Conservation (phyloP, 352 stramenopile genomes). For the Achlya hypogyna region DNA sequence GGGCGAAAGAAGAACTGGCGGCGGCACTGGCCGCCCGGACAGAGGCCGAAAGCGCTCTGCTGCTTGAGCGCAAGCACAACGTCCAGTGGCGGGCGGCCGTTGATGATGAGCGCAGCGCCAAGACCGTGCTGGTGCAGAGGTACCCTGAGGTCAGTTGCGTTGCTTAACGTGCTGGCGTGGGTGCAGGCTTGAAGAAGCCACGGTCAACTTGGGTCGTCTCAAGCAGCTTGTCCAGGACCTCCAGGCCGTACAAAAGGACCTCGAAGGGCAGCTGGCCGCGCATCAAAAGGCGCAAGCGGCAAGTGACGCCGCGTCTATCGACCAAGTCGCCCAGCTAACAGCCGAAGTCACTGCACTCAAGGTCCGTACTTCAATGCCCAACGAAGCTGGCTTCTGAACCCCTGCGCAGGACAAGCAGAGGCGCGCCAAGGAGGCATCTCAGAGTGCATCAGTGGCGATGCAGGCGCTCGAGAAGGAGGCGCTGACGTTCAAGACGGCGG, state of each 20-base stretch:
- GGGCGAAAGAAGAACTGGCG: not conserved
- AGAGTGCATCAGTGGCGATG: not conserved
- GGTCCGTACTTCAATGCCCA: slow-evolving; percentile 7
- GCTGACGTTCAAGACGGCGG: not conserved
- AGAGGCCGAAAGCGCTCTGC: not conserved
- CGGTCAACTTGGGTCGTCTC: slow-evolving; percentile 2
- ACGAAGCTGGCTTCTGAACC: not conserved
- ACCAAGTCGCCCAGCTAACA: not conserved
- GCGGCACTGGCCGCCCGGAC: not conserved
- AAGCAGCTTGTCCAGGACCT: not conserved
- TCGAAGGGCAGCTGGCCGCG: not conserved
- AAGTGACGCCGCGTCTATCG: too few relatives aligned
- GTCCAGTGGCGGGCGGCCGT: not conserved
- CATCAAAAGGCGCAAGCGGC: not conserved
- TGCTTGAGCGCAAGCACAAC: not conserved
- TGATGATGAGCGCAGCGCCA: not conserved
- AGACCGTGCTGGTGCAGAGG: slow-evolving; percentile 4
- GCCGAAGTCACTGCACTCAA: not conserved
- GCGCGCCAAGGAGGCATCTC: not conserved
- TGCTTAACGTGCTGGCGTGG: not conserved
- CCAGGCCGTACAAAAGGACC: not conserved
- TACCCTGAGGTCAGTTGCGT: not conserved
- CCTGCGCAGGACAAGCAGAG: not conserved
- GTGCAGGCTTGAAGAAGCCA: slow-evolving; percentile 8
- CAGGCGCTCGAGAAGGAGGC: not conserved